Base-by-base conservation (phyloP, 2,329 filamentous ascomycete species). In the Tolypocladium nubicola region DNA sequence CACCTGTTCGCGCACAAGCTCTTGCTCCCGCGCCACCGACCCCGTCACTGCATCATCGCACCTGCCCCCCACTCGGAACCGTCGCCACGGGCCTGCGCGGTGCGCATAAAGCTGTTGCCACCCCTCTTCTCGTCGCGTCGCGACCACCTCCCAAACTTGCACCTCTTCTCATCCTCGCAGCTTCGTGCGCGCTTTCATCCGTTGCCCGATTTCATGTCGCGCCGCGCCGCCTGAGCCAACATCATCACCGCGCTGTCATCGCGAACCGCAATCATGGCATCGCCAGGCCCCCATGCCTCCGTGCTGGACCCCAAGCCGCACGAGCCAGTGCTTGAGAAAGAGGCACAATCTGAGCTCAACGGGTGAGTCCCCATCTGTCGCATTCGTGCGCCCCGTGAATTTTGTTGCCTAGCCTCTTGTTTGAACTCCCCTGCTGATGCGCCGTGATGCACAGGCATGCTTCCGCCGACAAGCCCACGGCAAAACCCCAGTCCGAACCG, bases 261-360 rank as follows among this genome's bases (percentile, higher is more conserved):
- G 71, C 76, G 72, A 71, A 77, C 76, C 73, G 76, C 77, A 75
- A 75, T 75, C 66, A 82, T 82, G 79, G 75, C 79, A 61, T 79
- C 79, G 63, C 75, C 77, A 60, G 70, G 68, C 52, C 68, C 74
- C 60, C 73, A 79, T 65, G 66, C 69, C 56, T 64, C 70, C 60
- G 61, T 68, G 62, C 63, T 70, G 66, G 79, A 80, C 65, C 70
- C 78, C 65, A 84, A 83, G 73, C 71, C 75, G 67, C 64, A 59
- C 45, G 66, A 68, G 49, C 60, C 62, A 33, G 63, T 61, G 55
- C 53, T 59, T n/a, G 64, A 66, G 23, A 67, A 67, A 61, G 68
- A 69, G 49, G 60, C 63, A 38, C 72, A 68, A 54, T 59, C 70
- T 55, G 67, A 70, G 61, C 59, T 69, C 19, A 75, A 74, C 59